Evolutionary conservation across 1,139 yeast species (phyloP).

Genomic region (Saccharomyces hybrid): DNA sequence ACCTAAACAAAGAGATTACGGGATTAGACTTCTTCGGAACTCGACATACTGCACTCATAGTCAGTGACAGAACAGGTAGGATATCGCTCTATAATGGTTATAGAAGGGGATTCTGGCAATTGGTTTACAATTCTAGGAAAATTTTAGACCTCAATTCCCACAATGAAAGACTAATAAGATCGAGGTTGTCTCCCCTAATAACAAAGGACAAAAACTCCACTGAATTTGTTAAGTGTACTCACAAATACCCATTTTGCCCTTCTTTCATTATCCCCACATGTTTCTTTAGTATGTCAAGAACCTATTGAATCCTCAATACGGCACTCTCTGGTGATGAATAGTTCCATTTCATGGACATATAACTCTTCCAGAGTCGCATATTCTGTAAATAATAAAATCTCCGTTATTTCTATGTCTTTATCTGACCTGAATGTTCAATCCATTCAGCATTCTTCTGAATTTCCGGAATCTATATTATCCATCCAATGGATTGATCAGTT

Average conservation of each 20-base stretch:
- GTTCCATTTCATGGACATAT: slow-evolving; percentile 44
- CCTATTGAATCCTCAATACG: slow-evolving; percentile 32
- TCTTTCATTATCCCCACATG: slow-evolving; percentile 5
- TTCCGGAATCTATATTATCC: slow-evolving; percentile 42
- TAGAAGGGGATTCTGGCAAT: slow-evolving; percentile 46
- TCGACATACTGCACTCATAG: slow-evolving; percentile 50
- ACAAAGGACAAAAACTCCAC: slow-evolving; percentile 7
- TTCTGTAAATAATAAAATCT: slow-evolving; percentile 26
- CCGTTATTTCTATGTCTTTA: slow-evolving; percentile 20
- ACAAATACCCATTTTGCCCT: not conserved
- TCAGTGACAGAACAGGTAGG: slow-evolving; percentile 53
- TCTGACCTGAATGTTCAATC: slow-evolving; percentile 2
- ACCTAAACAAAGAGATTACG: slow-evolving; percentile 31
- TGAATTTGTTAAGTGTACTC: not conserved
- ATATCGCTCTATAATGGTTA: slow-evolving; percentile 54
- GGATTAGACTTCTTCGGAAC: slow-evolving; percentile 49
- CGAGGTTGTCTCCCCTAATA: slow-evolving; percentile 1
- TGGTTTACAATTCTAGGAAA: slow-evolving; percentile 33
- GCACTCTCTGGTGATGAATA: slow-evolving; percentile 40
- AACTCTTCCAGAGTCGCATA: slow-evolving; percentile 35
- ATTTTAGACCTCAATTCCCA: slow-evolving; percentile 8
- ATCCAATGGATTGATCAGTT: slow-evolving; percentile 55
- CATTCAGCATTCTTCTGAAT: slow-evolving; percentile 39
- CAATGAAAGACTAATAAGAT: slow-evolving; percentile 1
- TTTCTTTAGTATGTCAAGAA: slow-evolving; percentile 25